These are phyloP conservation scores for Penicillium psychrosexuale DNA, from an alignment of 2,329 filamentous ascomycete species.

Conservation along the genomic window DNA sequence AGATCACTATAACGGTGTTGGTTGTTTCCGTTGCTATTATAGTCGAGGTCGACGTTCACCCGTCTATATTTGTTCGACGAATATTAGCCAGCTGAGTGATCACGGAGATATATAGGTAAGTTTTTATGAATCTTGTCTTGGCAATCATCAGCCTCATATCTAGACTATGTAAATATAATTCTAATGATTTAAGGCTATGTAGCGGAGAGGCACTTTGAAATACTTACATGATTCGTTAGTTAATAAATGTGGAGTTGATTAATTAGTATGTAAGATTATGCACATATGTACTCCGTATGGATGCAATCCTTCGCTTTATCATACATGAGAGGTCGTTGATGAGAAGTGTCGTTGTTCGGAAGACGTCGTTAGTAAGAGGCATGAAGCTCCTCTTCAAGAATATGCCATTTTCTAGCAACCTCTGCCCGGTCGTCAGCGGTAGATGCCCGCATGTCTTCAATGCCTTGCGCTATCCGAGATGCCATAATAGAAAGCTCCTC, in stretches of 20 bases:
- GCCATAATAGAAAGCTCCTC: slow-evolving; percentile 15
- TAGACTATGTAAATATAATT: not conserved
- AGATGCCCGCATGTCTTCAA: slow-evolving; percentile 21
- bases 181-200: not conserved
- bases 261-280: not conserved
- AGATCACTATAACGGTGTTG: slow-evolving; percentile 21
- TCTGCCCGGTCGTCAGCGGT: slow-evolving; percentile 14
- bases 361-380: not conserved
- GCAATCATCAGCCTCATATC: not conserved
- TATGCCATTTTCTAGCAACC: slow-evolving; percentile 17
- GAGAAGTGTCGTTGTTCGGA: not conserved
- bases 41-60: slow-evolving; percentile 12
- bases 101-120: not conserved
- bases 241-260: not conserved
- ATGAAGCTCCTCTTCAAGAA: slow-evolving; percentile 14
- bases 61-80: not conserved
- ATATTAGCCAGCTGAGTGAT: not conserved
- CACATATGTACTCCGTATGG: no score
- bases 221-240: not conserved
- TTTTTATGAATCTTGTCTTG: not conserved
- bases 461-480: slow-evolving; percentile 22
- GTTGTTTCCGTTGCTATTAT: slow-evolving; percentile 20
- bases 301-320: not conserved
- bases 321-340: not conserved
- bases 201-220: no score